Evolutionary conservation across 768 basidiomycete genomes (phyloP), one percentile per base, ranked within the genome.

Genomic region (Phylloporus rhodoxanthus): DNA sequence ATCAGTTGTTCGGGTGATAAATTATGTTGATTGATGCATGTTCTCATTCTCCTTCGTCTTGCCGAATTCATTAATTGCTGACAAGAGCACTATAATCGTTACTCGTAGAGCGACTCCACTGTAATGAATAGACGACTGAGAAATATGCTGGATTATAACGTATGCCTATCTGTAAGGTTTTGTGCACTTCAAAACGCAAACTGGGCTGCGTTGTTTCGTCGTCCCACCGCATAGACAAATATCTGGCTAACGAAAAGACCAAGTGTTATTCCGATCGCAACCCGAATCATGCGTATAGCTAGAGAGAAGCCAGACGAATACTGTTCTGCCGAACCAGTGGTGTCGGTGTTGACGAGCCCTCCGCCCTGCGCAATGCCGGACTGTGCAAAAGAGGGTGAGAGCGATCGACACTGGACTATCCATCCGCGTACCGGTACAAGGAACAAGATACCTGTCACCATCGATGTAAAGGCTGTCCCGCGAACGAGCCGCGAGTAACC

Each of bases 391-490:
- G 40, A 58, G 56, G 52, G 56, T 66, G 32, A 62, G 47, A 23
- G 23, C 15, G 28, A 26, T 45, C 48, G 9, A 40, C 21, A 33
- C 33, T 23, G 17, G 43, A n/a, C 23, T 20, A 29, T 39, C 37
- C 7, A 32, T 43, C 36, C 41, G 70, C 87, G 65, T 64, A 91
- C 91, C 41, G 91, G 90, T 10, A 93, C 90, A 19, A 92, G 72
- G 67, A 92, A 91, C 42, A 91, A 68, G n/a, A 94, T 85, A n/a
- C 87, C 87, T 2, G 90, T 87, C n/a, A 91, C 86, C 87, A 91
- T 93, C 10, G 85, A 81, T 0, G 88, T 90, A 65, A 92, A 93
- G 3, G 91, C 88, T 2, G 88, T 91, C 45, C 88, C 89, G 25
- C 82, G 75, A 50, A 83, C 72, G 15, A 85, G 66, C 15, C 88